Evolutionary conservation across 805 yeast species (phyloP).

Genomic region (Pichia occidentalis): DNA sequence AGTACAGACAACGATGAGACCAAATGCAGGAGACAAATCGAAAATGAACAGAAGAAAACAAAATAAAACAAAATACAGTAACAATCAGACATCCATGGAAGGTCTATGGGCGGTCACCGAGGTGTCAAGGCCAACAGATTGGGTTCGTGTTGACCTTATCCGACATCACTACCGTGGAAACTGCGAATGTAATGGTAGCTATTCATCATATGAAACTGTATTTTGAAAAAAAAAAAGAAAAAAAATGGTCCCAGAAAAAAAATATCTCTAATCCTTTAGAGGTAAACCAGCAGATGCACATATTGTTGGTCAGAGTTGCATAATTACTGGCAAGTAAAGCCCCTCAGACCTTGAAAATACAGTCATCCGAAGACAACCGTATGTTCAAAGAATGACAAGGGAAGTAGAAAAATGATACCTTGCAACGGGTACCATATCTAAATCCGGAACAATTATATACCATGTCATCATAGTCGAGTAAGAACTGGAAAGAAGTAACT

Average conservation of each 20-base stretch:
- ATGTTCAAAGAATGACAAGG: slow-evolving; percentile 28
- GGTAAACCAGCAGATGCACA: slow-evolving; percentile 12
- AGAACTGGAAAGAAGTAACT: slow-evolving; percentile 88
- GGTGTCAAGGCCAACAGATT: slow-evolving; percentile 48
- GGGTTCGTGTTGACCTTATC: slow-evolving; percentile 53
- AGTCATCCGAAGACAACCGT: slow-evolving; percentile 25
- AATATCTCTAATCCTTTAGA: slow-evolving; percentile 7
- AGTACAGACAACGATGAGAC: too few relatives aligned
- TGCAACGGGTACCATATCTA: slow-evolving; percentile 26
- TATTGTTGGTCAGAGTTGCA: slow-evolving; percentile 48
- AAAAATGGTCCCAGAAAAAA: slow-evolving; percentile 10
- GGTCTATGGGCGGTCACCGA: slow-evolving; percentile 83
- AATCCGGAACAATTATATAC: slow-evolving; percentile 45
- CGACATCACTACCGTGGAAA: slow-evolving; percentile 89
- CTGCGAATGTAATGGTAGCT: slow-evolving; percentile 82
- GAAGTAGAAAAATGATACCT: slow-evolving; percentile 28
- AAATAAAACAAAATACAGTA: slow-evolving; percentile 8
- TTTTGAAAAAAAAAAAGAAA: slow-evolving; percentile 1
- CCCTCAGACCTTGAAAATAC: slow-evolving; percentile 32
- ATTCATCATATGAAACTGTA: slow-evolving; percentile 56
- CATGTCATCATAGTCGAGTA: slow-evolving; percentile 93
- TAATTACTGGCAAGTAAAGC: slow-evolving; percentile 83
- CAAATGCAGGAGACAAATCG: background rate
- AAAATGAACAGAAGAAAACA: too few relatives aligned
- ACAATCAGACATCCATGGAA: slow-evolving; percentile 89